phyloP scores from a whole-genome alignment of 768 basidiomycete genomes.

The Strobilomyces confusus region DNA sequence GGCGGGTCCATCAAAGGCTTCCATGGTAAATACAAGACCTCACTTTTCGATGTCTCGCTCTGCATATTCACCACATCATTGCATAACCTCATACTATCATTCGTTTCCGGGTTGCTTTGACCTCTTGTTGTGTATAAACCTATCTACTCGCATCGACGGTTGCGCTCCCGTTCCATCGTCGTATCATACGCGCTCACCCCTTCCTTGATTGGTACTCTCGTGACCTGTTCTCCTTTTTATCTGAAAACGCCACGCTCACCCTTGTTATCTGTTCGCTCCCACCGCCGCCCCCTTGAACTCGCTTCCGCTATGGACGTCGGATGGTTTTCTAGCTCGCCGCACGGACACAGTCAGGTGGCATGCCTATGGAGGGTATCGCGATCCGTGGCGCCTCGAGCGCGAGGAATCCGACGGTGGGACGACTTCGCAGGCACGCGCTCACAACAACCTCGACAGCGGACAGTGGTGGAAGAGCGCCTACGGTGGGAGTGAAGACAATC shows the following conservation, averaged over 20 bases:
- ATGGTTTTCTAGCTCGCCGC: conserved; percentile 37
- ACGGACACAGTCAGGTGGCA: conserved; percentile 33
- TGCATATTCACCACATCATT: conserved; percentile 26
- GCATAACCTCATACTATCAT: conserved; percentile 20
- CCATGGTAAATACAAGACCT: conserved; percentile 66
- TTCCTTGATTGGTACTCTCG: conserved; percentile 9
- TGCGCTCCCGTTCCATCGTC: conserved; percentile 8
- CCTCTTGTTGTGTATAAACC: conserved; percentile 17
- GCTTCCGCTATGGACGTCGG: conserved; percentile 17
- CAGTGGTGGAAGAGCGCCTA: conserved; percentile 13
- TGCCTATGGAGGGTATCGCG: conserved; percentile 49
- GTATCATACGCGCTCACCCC: conserved; percentile 6
- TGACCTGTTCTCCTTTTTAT: conserved; percentile 4
- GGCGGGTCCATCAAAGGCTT: conserved; percentile 43
- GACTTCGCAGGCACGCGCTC: conserved; percentile 59
- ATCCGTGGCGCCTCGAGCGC: conserved; percentile 64
- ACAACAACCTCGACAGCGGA: conserved; percentile 22
- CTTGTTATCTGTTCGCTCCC: conserved; percentile 29
- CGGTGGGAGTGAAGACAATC: conserved; percentile 38
- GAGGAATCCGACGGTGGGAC: conserved; percentile 41
- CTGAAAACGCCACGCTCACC: conserved; percentile 37
- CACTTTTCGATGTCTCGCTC: conserved; percentile 23
- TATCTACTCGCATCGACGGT: conserved; percentile 15
- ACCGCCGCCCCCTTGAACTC: conserved; percentile 21
- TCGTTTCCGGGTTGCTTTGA: conserved; percentile 9